Base-by-base conservation (phyloP, 495 filamentous ascomycete genomes). In the Penicillium mononematosum region DNA sequence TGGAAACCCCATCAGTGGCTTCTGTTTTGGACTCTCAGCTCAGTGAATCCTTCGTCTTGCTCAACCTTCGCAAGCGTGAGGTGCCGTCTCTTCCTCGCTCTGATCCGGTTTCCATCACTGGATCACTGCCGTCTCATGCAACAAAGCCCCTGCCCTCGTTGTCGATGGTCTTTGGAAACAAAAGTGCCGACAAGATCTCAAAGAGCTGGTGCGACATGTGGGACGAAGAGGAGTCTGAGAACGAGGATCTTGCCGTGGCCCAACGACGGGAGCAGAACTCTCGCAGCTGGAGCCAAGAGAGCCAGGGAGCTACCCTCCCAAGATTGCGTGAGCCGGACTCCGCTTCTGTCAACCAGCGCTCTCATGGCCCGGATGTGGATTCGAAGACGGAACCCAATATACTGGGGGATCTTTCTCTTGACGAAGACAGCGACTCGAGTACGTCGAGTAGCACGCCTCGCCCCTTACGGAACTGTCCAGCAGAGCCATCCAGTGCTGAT, bases 121-220 rank as follows among this genome's bases (percentile, higher is more conserved):
- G 86, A 32, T 95, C 92, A 22, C 76, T 95, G 50, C 91, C 92
- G 45, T 88, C 85, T 60, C 84, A 80, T 63, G 79, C 85, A 42
- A 81, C 82, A 62, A 85, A 83, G 55, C 81, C 79, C 36, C 73
- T 85, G 47, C 82, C 85, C 4, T 83, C 84, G 27, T 82, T 95
- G 76, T 85, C 89, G 4, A 81, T 86, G 59, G 82, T 93, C 20
- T 93, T 94, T 67, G 89, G 89, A 25, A 86, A 84, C 68, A 84
- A 54, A 27, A 82, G 82, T 59, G 83, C 88, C 4, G 75, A 82
- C 19, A 70, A 77, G 47, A 88, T 92, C 11, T 94, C 92, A 27
- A 96, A 97, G 84, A 97, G 92, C 79, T 97, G 92, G 92, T 94
- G 91, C 63, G 92, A 97, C 73, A 79, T 97, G 61, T 97, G 89